These are phyloP conservation scores for Metschnikowia arizonensis DNA, from an alignment of 805 yeast species.

Conservation along the genomic window DNA sequence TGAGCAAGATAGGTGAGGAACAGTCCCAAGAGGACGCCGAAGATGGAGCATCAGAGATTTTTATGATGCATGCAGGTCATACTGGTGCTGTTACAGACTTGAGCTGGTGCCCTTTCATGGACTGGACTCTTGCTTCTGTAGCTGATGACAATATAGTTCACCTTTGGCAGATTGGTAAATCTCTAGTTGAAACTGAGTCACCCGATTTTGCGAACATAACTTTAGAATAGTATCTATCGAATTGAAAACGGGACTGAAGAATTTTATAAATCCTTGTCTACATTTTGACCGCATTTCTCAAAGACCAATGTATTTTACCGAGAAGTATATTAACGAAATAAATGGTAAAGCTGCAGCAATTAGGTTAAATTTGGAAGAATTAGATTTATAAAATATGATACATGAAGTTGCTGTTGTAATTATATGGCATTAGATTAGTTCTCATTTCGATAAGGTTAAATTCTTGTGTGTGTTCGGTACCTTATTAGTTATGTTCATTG, in stretches of 20 bases:
- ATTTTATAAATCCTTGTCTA: background rate
- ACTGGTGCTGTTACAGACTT: slow-evolving; percentile 72
- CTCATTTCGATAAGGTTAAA: too few species aligned
- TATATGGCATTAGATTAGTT: background rate
- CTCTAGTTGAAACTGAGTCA: slow-evolving; percentile 22
- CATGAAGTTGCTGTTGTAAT: background rate
- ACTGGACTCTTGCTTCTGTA: slow-evolving; percentile 72
- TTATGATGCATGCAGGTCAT: slow-evolving; percentile 93
- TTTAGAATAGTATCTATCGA: slow-evolving; percentile 22
- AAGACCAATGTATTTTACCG: background rate
- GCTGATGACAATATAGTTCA: slow-evolving; percentile 61
- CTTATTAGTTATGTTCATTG: too few species aligned
- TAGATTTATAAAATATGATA: background rate
- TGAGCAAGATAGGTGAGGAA: slow-evolving; percentile 74
- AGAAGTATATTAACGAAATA: background rate
- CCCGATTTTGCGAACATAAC: slow-evolving; percentile 16
- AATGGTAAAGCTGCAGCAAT: background rate
- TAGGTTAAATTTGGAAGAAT: background rate
- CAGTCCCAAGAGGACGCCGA: slow-evolving; percentile 84
- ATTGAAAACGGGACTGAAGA: background rate
- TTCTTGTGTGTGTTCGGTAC: too few species aligned
- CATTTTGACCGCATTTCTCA: background rate
- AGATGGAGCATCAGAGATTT: slow-evolving; percentile 83
- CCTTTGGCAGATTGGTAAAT: slow-evolving; percentile 47
- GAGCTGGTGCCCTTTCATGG: slow-evolving; percentile 63